A percentile compares a stretch with the other conserved stretches of the same genome.
Conservation (phyloP, 768 basidiomycete species). For the Neoboletus brunneissimus region DNA sequence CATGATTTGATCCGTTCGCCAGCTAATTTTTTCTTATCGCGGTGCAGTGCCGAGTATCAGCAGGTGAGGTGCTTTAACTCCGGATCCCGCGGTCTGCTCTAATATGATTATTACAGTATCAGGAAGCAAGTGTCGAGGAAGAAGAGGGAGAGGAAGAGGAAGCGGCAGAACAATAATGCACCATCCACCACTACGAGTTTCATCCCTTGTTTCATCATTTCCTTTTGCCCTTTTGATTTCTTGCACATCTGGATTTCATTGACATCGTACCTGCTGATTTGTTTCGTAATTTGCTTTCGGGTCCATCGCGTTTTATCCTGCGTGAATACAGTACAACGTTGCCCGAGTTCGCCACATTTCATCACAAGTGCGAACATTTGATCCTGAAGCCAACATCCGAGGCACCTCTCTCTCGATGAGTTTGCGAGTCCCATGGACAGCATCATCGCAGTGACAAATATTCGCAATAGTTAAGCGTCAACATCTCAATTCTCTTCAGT, state of each 20-base stretch:
- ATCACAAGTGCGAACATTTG: not conserved
- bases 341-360: not conserved
- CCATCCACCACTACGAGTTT: not conserved
- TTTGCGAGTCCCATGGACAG: not conserved
- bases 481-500: not conserved
- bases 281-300: constrained; percentile 20
- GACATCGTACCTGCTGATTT: constrained; percentile 13
- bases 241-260: constrained; percentile 4
- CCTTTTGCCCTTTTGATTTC: not conserved
- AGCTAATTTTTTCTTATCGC: constrained; percentile 6
- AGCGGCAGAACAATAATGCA: constrained; percentile 30
- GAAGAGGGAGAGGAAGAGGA: constrained; percentile 40
- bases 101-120: constrained; percentile 42
- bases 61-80: constrained; percentile 46
- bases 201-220: not conserved
- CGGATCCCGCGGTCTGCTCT: not conserved
- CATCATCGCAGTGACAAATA: not conserved
- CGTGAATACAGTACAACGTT: not conserved
- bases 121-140: constrained; percentile 51
- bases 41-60: constrained; percentile 81
- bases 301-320: constrained; percentile 6
- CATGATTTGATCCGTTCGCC: not conserved
- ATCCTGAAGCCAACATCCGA: too few species aligned
- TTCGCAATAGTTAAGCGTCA: too few species aligned
- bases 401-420: not conserved